A percentile compares a stretch with the other conserved stretches of the same genome.
phyloP scores from a whole-genome alignment of 2,329 filamentous ascomycete species.

The Fusarium beomiforme region DNA sequence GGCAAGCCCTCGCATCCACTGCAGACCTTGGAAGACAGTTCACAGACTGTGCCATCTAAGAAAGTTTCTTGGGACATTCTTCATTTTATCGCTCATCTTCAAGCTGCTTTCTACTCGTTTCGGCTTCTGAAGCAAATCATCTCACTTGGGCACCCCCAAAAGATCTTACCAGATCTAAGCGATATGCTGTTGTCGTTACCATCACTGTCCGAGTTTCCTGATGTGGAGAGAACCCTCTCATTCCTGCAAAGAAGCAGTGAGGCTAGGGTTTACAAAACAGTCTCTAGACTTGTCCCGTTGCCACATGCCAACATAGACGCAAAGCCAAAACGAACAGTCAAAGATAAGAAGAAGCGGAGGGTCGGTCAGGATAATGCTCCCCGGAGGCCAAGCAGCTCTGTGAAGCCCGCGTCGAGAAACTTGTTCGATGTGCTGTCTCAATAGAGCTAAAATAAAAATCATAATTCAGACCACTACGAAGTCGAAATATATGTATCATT shows the following conservation, averaged over 20 bases:
- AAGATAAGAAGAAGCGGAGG: slow-evolving; percentile 27
- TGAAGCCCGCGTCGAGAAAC: slow-evolving; percentile 28
- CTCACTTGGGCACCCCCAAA: slow-evolving; percentile 10
- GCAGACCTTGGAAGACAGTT: slow-evolving; percentile 33
- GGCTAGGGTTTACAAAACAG: slow-evolving; percentile 1
- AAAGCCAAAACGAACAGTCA: not conserved
- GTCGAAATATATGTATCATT: not conserved
- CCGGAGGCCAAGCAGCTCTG: not conserved
- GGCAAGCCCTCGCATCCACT: slow-evolving; percentile 43
- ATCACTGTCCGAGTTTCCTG: slow-evolving; percentile 39
- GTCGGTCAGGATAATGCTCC: slow-evolving; percentile 1
- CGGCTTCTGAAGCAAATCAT: slow-evolving; percentile 57
- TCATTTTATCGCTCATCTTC: slow-evolving; percentile 69
- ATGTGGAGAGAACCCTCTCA: slow-evolving; percentile 23
- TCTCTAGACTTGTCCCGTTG: slow-evolving; percentile 36
- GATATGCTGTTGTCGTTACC: slow-evolving; percentile 41
- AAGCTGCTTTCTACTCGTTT: slow-evolving; percentile 70
- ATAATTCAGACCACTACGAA: not conserved
- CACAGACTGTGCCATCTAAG: not conserved
- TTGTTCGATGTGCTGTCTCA: slow-evolving; percentile 40
- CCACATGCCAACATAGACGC: not conserved
- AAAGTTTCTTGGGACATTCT: slow-evolving; percentile 63
- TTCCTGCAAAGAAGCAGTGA: slow-evolving; percentile 33
- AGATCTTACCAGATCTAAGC: slow-evolving; percentile 26
- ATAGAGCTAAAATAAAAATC: slow-evolving; percentile 5